These are phyloP conservation scores for Cryphonectria radicalis DNA, from an alignment of 2,329 filamentous ascomycete species.

Conservation along the genomic window DNA sequence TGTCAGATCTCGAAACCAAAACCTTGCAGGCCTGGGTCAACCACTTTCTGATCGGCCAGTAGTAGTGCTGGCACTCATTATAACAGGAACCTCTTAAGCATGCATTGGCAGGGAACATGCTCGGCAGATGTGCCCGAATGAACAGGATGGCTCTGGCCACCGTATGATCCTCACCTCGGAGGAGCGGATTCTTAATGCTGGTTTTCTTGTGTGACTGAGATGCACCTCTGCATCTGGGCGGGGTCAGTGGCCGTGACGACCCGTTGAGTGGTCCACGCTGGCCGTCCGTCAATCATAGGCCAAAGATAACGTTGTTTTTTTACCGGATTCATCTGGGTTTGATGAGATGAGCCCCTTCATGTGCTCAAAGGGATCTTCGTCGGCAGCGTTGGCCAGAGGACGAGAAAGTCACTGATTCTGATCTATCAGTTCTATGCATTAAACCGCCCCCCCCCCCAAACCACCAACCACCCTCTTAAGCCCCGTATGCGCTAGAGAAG, in stretches of 20 bases:
- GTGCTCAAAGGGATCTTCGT: background rate
- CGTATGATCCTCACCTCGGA: constrained; percentile 7
- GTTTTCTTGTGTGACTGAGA: background rate
- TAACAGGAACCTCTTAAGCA: constrained; percentile 15
- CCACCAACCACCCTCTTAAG: background rate
- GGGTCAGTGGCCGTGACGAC: background rate
- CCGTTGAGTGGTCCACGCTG: background rate
- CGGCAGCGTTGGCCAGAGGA: background rate
- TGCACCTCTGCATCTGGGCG: background rate
- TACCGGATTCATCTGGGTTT: background rate
- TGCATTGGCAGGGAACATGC: constrained; percentile 14
- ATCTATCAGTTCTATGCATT: background rate
- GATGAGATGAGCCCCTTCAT: background rate
- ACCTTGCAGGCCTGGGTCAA: constrained; percentile 2
- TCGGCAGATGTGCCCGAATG: constrained; percentile 22
- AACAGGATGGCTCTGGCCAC: constrained; percentile 12
- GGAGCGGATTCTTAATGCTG: background rate
- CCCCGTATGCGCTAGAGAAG: background rate
- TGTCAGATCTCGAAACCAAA: constrained; percentile 25
- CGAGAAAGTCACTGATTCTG: background rate
- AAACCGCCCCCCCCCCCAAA: background rate
- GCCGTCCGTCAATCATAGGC: background rate
- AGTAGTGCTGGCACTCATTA: constrained; percentile 16
- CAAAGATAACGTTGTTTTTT: background rate
- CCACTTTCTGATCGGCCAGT: background rate